Base-by-base conservation (phyloP, 2,329 filamentous ascomycete genomes). In the Xylaria sp. region DNA sequence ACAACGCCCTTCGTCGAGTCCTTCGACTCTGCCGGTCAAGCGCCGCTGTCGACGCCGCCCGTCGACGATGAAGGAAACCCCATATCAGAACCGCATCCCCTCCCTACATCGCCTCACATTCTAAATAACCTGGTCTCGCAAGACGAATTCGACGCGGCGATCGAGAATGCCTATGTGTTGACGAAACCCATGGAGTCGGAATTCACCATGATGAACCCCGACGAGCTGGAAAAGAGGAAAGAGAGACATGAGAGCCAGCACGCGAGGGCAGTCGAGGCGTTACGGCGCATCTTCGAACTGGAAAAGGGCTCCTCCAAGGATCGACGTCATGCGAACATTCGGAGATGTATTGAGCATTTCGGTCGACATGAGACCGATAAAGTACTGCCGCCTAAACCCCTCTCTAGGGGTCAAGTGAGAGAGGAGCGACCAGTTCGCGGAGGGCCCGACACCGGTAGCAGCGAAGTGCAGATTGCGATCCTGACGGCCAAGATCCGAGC, bases 391-490 rank as follows among this genome's bases (percentile, higher is more conserved):
- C 89, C 89, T 0, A 92, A 90, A 79, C 84, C 87, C 2, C 80
- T 84, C 51, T 84, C 83, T 18, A 76, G 79, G 46, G 82, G 84
- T 48, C 76, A 84, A 78, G 57, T 78, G 77, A 70, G 78, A 68
- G 78, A 80, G 74, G 80, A 81, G 68, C 81, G 76, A 82, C 83
- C 80, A 67, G 73, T 74, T 31, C 91, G 97, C 39, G 89, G 90
- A n/a, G 96, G 96, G 0, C 92, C 92, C 5, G 96, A 99, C 79
- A 99, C 95, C 0, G 96, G 96, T 44, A 97, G 93, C 76, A 93
- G 93, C 7, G 96, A 99, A 82, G 97, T 99, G n/a, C 96, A 99
- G 84, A 94, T 97, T 73, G 94, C 94, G 55, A 97, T 99, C 75
- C 82, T 99, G 79, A 99, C 96, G 2, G 89, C 94, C 66, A 98